A percentile compares a stretch with the other conserved stretches of the same genome.
Conservation (phyloP, 169 alveolate species). For the Eimeria necatrix region DNA sequence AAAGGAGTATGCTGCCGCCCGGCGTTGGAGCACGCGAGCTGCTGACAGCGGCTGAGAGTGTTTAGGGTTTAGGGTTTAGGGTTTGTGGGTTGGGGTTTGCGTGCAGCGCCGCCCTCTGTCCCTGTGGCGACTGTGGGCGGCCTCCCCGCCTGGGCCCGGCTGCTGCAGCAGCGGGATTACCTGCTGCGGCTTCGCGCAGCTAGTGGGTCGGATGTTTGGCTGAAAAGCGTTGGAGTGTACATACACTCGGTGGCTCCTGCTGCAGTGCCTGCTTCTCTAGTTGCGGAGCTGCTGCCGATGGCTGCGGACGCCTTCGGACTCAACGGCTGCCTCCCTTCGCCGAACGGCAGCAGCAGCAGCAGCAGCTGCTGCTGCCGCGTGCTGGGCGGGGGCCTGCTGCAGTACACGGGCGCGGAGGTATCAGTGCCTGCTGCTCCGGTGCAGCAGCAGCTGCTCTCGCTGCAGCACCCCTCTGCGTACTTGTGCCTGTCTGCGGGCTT, state of each 20-base stretch:
- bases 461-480: conserved; percentile 11
- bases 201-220: background rate
- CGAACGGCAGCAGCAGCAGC: background rate
- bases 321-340: background rate
- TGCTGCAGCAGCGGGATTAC: conserved; percentile 62
- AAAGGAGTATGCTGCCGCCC: background rate
- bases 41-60: background rate
- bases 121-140: conserved; percentile 78
- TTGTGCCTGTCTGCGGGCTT: conserved; percentile 70
- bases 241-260: background rate
- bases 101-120: conserved; percentile 79
- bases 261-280: background rate
- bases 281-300: background rate
- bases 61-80: background rate
- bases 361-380: background rate
- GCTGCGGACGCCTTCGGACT: background rate
- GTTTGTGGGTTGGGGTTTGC: background rate
- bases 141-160: conserved; percentile 57
- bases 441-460: background rate
- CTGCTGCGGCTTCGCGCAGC: conserved; percentile 14
- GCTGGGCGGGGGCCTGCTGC: background rate
- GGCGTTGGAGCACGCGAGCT: too few species aligned
- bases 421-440: background rate
- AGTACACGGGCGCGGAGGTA: background rate
- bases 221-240: background rate